Evolutionary conservation across 495 filamentous ascomycete genomes (phyloP).

Genomic region (Trypethelium eluteriae): DNA sequence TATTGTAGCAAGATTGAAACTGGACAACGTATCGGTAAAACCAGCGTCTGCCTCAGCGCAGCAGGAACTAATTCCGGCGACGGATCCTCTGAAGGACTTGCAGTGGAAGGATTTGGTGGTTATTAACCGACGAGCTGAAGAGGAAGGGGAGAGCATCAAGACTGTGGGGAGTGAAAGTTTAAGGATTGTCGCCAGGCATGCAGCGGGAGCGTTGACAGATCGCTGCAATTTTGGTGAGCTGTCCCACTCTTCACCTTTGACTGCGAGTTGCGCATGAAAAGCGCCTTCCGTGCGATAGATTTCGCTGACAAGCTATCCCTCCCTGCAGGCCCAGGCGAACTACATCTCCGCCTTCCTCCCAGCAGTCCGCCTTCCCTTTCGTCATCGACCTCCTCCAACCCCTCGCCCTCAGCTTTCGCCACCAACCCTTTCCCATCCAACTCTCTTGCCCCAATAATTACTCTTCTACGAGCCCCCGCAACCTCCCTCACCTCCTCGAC

Average conservation of each 20-base stretch:
- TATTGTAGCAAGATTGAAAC: constrained; percentile 53
- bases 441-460: constrained; percentile 25
- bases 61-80: constrained; percentile 37
- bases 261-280: too few species aligned
- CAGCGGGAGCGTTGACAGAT: constrained; percentile 33
- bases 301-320: constrained; percentile 5
- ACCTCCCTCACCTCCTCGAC: constrained; percentile 31
- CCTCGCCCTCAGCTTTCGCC: constrained; percentile 23
- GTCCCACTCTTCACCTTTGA: too few species aligned
- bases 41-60: constrained; percentile 42
- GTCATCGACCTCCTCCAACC: background rate
- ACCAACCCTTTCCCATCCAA: constrained; percentile 8
- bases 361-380: background rate
- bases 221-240: constrained; percentile 34
- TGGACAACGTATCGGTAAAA: constrained; percentile 57
- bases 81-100: constrained; percentile 31
- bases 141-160: constrained; percentile 39
- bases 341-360: constrained; percentile 33
- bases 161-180: constrained; percentile 64
- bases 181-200: constrained; percentile 44
- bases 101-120: constrained; percentile 42
- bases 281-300: background rate
- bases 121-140: constrained; percentile 35
- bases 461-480: constrained; percentile 34
- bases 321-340: constrained; percentile 30